These are phyloP conservation scores for Entophlyctis helioformis DNA, from an alignment of 192 early-diverging fungal species.

Conservation along the genomic window DNA sequence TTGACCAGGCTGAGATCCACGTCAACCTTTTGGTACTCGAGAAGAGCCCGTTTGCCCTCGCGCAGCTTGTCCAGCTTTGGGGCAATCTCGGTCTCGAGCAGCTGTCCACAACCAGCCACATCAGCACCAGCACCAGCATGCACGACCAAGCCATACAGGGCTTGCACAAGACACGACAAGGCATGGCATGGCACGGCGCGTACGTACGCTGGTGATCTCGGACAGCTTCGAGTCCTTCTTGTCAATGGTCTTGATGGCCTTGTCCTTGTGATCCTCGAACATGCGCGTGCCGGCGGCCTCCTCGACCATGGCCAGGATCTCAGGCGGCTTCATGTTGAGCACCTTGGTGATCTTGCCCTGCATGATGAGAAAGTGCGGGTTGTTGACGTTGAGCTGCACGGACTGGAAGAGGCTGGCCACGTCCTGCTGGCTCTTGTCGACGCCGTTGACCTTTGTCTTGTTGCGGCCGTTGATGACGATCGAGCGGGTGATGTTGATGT, in stretches of 20 bases:
- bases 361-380: conserved; percentile 99
- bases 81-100: conserved; percentile 78
- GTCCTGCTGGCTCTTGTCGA: conserved; percentile 74
- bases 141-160: no score
- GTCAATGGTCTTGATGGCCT: conserved; percentile 81
- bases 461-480: conserved; percentile 80
- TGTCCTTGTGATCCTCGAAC: conserved; percentile 97
- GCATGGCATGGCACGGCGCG: no score
- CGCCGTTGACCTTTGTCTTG: conserved; percentile 96
- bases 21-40: conserved; percentile 90
- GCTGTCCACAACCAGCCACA: no score
- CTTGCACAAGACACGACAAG: no score
- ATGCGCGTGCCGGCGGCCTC: conserved; percentile 98
- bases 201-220: conserved; percentile 51
- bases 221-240: conserved; percentile 95
- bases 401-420: conserved; percentile 92
- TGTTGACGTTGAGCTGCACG: conserved; percentile 97
- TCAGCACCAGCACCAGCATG: no score
- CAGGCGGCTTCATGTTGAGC: conserved; percentile 96
- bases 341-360: conserved; percentile 99
- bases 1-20: conserved; percentile 75
- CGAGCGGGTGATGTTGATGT: conserved; percentile 91
- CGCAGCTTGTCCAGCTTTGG: conserved; percentile 88
- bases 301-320: conserved; percentile 96
- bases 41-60: conserved; percentile 69